Percentiles rank a stretch among this genome's conserved stretches.
Evolutionary conservation across 2,329 filamentous ascomycete genomes (phyloP).

Genomic region (Colletotrichum sp.): DNA sequence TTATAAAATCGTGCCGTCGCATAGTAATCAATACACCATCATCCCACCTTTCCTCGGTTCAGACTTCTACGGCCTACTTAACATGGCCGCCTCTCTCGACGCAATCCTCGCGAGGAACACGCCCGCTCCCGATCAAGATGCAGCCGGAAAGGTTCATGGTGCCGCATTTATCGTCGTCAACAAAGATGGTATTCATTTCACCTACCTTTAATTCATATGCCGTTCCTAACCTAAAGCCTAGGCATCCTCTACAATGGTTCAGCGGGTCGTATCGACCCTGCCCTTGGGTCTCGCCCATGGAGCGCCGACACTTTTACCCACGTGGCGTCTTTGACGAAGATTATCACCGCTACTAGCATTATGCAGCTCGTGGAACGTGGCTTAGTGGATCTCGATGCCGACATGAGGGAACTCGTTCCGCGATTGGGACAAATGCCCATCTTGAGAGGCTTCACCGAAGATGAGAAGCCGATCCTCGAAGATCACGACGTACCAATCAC

Average conservation of each 20-base stretch:
- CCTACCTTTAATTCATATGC: neutral
- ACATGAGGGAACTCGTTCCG: constrained; percentile 37
- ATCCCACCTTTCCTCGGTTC: too few species aligned
- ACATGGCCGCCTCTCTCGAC: constrained; percentile 1
- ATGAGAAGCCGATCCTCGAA: constrained; percentile 40
- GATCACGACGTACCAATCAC: constrained; percentile 42
- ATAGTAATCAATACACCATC: neutral
- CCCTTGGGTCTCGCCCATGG: constrained; percentile 33
- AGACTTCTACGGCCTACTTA: too few species aligned
- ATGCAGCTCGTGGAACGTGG: constrained; percentile 45
- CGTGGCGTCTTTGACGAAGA: constrained; percentile 48
- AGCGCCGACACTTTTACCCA: constrained; percentile 36
- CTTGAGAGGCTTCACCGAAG: constrained; percentile 39
- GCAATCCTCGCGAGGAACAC: constrained; percentile 34
- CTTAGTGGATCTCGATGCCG: constrained; percentile 38
- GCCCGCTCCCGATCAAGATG: constrained; percentile 29
- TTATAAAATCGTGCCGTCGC: neutral
- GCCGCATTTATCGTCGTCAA: constrained; percentile 39
- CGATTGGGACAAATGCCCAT: constrained; percentile 38
- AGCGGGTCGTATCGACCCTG: constrained; percentile 38
- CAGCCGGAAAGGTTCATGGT: constrained; percentile 37
- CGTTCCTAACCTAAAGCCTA: constrained; percentile 12
- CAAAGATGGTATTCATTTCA: constrained; percentile 29
- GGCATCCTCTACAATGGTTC: constrained; percentile 39
- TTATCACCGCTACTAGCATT: constrained; percentile 40